A percentile compares a stretch with the other conserved stretches of the same genome.
phyloP scores from a whole-genome alignment of 331 rosid genomes.

The Rosa hybrid region DNA sequence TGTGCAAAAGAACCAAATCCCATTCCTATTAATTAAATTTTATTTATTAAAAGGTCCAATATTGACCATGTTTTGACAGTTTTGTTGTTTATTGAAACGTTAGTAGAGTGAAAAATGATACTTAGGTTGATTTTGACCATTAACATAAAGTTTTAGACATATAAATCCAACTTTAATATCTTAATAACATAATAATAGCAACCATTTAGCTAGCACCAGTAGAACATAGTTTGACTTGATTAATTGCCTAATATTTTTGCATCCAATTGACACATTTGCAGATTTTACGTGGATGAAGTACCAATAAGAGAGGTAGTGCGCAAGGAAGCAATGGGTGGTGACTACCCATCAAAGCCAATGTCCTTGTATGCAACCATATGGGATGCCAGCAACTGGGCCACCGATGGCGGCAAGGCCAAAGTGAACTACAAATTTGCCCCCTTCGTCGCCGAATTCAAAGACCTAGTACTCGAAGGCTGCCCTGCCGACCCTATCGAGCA shows the following conservation, averaged over 20 bases:
- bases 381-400: conserved; percentile 98
- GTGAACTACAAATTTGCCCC: conserved; percentile 88
- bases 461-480: conserved; percentile 81
- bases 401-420: conserved; percentile 78
- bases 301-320: conserved; percentile 76
- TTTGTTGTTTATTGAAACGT: background rate
- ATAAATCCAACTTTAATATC: too few species aligned
- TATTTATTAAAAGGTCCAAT: conserved; percentile 3
- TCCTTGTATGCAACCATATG: conserved; percentile 80
- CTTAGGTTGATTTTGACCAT: background rate
- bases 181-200: too few species aligned
- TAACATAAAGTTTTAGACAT: background rate
- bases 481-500: conserved; percentile 61
- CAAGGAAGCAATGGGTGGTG: conserved; percentile 77
- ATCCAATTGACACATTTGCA: conserved; percentile 22
- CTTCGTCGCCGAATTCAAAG: conserved; percentile 75
- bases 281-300: conserved; percentile 93
- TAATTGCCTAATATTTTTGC: background rate
- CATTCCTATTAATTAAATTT: background rate
- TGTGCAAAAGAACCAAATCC: background rate
- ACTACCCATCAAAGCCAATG: conserved; percentile 94
- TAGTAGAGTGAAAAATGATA: background rate
- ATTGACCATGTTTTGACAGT: background rate
- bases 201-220: background rate
- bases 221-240: background rate